These are phyloP conservation scores for Cicer pinnatifidum DNA, from an alignment of 306 rosid genomes.

Conservation along the genomic window DNA sequence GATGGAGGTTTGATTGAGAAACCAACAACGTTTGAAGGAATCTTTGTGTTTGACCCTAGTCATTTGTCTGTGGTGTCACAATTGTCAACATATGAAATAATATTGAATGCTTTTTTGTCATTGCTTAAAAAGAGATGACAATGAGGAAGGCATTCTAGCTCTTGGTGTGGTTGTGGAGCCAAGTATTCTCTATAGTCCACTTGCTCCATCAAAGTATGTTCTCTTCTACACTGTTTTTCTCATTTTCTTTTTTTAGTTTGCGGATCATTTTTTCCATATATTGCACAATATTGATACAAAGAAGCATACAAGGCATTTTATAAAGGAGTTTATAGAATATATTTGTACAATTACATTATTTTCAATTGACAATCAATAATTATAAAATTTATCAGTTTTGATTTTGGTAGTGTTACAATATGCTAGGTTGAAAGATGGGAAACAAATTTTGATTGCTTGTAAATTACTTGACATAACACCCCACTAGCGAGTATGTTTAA, in stretches of 20 bases:
- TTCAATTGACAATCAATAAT: too few relatives aligned
- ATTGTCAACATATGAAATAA: slow-evolving; percentile 74
- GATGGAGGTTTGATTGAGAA: slow-evolving; percentile 83
- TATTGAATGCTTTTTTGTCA: slow-evolving; percentile 90
- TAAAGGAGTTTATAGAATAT: too few relatives aligned
- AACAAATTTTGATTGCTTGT: too few relatives aligned
- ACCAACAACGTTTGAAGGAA: slow-evolving; percentile 91
- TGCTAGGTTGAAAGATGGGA: too few relatives aligned
- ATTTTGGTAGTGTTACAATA: too few relatives aligned
- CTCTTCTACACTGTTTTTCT: slow-evolving; percentile 51
- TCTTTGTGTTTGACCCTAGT: slow-evolving; percentile 93
- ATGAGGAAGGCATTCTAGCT: slow-evolving; percentile 93
- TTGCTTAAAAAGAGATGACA: slow-evolving; percentile 86
- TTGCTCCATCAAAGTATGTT: slow-evolving; percentile 93
- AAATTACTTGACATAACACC: too few relatives aligned
- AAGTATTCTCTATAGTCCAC: slow-evolving; percentile 88
- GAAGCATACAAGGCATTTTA: too few relatives aligned
- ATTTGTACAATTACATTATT: too few relatives aligned
- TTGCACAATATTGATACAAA: too few relatives aligned
- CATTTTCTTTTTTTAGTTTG: slow-evolving; percentile 18
- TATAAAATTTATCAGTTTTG: too few relatives aligned
- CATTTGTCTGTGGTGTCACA: slow-evolving; percentile 82
- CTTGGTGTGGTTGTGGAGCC: slow-evolving; percentile 98
- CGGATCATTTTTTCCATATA: background rate
- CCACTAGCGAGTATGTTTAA: too few relatives aligned